Evolutionary conservation across 1,139 yeast species (phyloP).

Genomic region (Scheffersomyces quercinus): DNA sequence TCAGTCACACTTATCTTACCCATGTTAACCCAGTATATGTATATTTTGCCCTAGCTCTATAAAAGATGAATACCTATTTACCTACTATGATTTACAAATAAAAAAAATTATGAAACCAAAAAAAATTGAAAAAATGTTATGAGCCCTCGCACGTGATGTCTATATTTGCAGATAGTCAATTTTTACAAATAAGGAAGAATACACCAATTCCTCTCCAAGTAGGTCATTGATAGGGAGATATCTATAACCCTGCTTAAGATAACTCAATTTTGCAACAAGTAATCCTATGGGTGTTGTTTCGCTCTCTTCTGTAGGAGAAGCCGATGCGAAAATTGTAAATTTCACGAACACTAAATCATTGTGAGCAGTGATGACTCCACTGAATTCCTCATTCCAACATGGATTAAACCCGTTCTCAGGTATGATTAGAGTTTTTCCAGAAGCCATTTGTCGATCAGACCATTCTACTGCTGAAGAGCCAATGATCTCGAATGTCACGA

Average conservation of each 20-base stretch:
- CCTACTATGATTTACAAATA: no score
- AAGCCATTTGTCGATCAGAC: constrained; percentile 16
- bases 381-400: constrained; percentile 62
- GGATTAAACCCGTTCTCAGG: constrained; percentile 83
- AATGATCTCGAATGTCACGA: constrained; percentile 55
- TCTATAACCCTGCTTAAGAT: constrained; percentile 74
- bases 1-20: constrained; percentile 61
- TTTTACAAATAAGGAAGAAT: constrained; percentile 72
- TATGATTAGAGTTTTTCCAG: constrained; percentile 37
- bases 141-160: no score
- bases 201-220: constrained; percentile 79
- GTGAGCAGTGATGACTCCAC: constrained; percentile 49
- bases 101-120: no score
- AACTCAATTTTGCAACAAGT: constrained; percentile 52
- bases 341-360: constrained; percentile 36
- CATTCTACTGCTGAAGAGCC: constrained; percentile 37
- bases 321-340: constrained; percentile 28
- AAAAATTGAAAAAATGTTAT: no score
- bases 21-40: constrained; percentile 38
- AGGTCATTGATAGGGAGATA: constrained; percentile 74
- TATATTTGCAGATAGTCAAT: constrained; percentile 25
- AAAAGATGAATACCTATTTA: no score
- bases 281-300: constrained; percentile 53
- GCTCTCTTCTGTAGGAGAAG: constrained; percentile 20
- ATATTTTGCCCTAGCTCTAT: neutral